Conservation (phyloP, 1,284 basidiomycete genomes). For the Kwoniella shivajii region DNA sequence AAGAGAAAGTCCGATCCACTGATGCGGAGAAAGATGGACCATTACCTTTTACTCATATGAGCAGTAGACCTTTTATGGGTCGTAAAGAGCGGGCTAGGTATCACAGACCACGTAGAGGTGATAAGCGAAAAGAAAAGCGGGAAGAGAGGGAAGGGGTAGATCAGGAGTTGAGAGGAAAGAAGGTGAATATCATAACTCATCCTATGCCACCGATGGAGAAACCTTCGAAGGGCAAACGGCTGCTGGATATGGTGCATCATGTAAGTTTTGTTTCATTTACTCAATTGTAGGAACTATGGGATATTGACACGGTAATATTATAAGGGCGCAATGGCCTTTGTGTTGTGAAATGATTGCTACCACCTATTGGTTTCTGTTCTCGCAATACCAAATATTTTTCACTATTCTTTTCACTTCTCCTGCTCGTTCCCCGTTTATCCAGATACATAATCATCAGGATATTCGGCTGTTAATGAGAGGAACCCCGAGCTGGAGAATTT, state of each 20-base stretch:
- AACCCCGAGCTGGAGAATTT: too few relatives aligned
- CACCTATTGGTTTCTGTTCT: background rate
- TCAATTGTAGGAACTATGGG: background rate
- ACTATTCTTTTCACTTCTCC: background rate
- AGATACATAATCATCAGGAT: too few relatives aligned
- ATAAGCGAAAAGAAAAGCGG: background rate
- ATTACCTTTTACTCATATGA: slow-evolving; percentile 18
- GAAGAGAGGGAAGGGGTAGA: background rate
- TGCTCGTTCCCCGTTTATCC: background rate
- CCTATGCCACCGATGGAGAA: slow-evolving; percentile 6
- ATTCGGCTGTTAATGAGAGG: too few relatives aligned
- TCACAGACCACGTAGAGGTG: background rate
- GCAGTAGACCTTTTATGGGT: background rate
- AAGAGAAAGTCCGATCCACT: background rate
- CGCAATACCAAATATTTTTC: too few relatives aligned
- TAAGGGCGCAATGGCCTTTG: slow-evolving; percentile 11
- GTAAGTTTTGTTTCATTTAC: slow-evolving; percentile 16
- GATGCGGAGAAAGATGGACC: slow-evolving; percentile 15
- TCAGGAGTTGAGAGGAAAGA: background rate
- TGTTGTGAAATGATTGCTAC: background rate
- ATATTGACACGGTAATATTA: background rate
- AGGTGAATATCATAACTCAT: background rate
- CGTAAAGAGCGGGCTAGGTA: background rate
- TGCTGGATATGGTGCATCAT: slow-evolving; percentile 23
- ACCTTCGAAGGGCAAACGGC: slow-evolving; percentile 9